Conservation (phyloP, 768 basidiomycete genomes). For the Psilocybe cubensis region DNA sequence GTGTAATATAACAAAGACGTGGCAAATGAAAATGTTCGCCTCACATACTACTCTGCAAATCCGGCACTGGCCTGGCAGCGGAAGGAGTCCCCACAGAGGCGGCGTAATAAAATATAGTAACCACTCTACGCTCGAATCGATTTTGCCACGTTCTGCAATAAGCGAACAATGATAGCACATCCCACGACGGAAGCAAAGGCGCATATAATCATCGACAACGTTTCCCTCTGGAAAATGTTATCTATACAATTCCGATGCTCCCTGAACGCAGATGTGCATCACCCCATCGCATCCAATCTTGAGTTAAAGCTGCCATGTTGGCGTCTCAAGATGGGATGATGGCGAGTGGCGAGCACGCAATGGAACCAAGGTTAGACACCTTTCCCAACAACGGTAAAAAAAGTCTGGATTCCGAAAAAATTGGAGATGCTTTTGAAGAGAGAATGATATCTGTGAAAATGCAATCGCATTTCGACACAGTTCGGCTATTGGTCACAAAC, state of each 20-base stretch:
- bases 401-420: not conserved
- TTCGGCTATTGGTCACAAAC: too few relatives aligned
- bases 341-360: constrained; percentile 6
- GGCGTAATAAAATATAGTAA: constrained; percentile 35
- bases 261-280: constrained; percentile 9
- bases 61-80: constrained; percentile 78
- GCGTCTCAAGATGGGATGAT: constrained; percentile 19
- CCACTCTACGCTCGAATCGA: constrained; percentile 51
- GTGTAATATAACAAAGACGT: not conserved
- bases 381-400: not conserved
- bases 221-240: not conserved
- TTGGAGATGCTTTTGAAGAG: too few relatives aligned
- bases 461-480: too few relatives aligned
- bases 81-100: constrained; percentile 86
- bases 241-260: constrained; percentile 18
- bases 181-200: constrained; percentile 1
- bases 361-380: not conserved
- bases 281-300: constrained; percentile 23
- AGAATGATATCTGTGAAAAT: too few relatives aligned
- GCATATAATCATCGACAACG: constrained; percentile 17
- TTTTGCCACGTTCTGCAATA: constrained; percentile 27
- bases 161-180: constrained; percentile 7
- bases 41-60: constrained; percentile 79
- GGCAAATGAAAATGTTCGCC: constrained; percentile 58
- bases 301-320: constrained; percentile 21